These are phyloP conservation scores for Jamesozyma gamospora DNA, from an alignment of 805 yeast species.

Conservation along the genomic window DNA sequence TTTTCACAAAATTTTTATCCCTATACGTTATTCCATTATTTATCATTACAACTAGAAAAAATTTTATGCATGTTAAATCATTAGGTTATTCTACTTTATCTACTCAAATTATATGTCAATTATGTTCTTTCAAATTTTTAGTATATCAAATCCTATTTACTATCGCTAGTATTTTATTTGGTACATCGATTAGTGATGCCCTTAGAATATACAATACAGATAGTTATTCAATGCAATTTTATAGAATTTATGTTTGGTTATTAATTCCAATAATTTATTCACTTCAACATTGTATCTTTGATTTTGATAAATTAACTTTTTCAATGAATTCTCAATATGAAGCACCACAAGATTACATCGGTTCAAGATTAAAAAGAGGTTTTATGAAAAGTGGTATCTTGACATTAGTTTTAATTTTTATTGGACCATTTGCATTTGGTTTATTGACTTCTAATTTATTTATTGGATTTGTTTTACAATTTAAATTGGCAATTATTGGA, in stretches of 20 bases:
- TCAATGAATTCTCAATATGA: slow-evolving; percentile 31
- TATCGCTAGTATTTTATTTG: slow-evolving; percentile 17
- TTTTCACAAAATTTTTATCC: slow-evolving; percentile 23
- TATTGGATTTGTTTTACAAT: slow-evolving; percentile 21
- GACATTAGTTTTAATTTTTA: slow-evolving; percentile 10
- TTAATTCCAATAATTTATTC: slow-evolving; percentile 39
- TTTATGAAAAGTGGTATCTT: slow-evolving; percentile 28
- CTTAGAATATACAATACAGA: slow-evolving; percentile 6
- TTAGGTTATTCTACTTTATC: slow-evolving; percentile 20
- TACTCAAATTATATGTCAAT: slow-evolving; percentile 17
- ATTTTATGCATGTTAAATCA: slow-evolving; percentile 32
- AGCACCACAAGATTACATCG: slow-evolving; percentile 30
- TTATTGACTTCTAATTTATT: slow-evolving; percentile 35
- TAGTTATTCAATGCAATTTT: slow-evolving; percentile 1
- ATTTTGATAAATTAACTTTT: slow-evolving; percentile 45
- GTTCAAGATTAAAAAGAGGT: slow-evolving; percentile 22
- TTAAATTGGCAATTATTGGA: slow-evolving; percentile 29
- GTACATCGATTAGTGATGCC: slow-evolving; percentile 18
- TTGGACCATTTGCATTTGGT: slow-evolving; percentile 20
- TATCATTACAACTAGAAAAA: slow-evolving; percentile 33
- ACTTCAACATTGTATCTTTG: slow-evolving; percentile 41
- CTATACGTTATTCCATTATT: slow-evolving; percentile 26
- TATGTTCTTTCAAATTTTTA: slow-evolving; percentile 27
- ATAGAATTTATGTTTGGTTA: slow-evolving; percentile 26
- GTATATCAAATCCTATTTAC: slow-evolving; percentile 14